Evolutionary conservation across 208 protist species (phyloP), one percentile per base, ranked within the genome.

Genomic region (Trypanosoma brucei): DNA sequence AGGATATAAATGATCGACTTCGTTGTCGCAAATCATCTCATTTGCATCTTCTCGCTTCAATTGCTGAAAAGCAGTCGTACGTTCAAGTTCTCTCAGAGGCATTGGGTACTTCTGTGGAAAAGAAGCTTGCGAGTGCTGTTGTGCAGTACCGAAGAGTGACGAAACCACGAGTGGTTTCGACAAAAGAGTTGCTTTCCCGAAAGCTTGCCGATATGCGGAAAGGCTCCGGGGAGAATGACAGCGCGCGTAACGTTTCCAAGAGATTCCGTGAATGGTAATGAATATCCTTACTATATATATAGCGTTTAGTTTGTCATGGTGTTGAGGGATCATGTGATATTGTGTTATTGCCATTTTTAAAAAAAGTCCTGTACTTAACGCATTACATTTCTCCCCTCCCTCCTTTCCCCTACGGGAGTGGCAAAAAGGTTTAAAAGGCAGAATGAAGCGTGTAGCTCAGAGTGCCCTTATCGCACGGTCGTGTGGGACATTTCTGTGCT

Each of bases 121-220:
- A 78, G 58, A 83, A 78, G 55, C 78, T 95, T 37, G 35, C 58
- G 5, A 75, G 70, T 2, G 84, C 84, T 22, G 81, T 72, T 62
- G 73, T 80, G n/a, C 71, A 69, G 22, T 91, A 87, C 67, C 70
- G 66, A 36, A 88, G 83, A 36, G 68, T 72, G 0, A 89, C 79
- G 7, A 71, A 80, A 55, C 79, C 89, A n/a, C 83, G 80, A 54
- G 64, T 74, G 9, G 37, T 66, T 13, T 70, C 77, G n/a, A 92
- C 84, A 5, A 83, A 88, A 58, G 68, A 82, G 33, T 63, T 63
- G 8, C 76, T 93, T 59, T 42, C 78, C 53, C 82, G 86, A 52
- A 84, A 85, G 63, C 57, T 95, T 53, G 54, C 52, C n/a, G 55
- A 67, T 44, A 45, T 72, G 14, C 67, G 67, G 30, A 44, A 38